These are phyloP conservation scores for Schizosaccharomyces versatilis DNA, from an alignment of 1,139 yeast genomes.

Conservation along the genomic window DNA sequence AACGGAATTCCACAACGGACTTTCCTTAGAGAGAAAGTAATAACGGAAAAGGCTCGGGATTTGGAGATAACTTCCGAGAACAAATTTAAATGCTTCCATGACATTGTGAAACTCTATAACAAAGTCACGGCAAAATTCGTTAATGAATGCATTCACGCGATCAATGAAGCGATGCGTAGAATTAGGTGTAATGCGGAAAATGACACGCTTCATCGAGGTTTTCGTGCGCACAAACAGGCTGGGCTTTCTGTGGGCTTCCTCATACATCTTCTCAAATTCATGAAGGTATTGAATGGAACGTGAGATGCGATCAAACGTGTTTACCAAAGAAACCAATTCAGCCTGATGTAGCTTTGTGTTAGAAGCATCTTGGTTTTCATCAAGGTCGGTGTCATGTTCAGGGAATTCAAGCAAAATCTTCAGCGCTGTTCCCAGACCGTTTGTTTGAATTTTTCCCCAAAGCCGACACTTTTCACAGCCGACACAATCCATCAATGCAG, in stretches of 20 bases:
- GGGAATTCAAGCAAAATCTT: constrained; percentile 56
- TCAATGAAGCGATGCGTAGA: not conserved
- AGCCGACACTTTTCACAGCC: constrained; percentile 93
- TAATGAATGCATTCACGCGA: not conserved
- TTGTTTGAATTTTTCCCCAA: constrained; percentile 95
- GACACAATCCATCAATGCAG: constrained; percentile 91
- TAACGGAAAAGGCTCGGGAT: not conserved
- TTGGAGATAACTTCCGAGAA: not conserved
- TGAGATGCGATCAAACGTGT: constrained; percentile 78
- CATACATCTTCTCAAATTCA: constrained; percentile 31
- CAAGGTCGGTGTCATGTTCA: constrained; percentile 16
- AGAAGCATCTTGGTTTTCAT: constrained; percentile 22
- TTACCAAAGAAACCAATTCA: constrained; percentile 72
- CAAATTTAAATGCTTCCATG: not conserved
- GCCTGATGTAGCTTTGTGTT: constrained; percentile 30
- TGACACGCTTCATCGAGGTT: not conserved
- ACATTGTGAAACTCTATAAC: not conserved
- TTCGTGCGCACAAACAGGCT: not conserved
- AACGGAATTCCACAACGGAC: not conserved
- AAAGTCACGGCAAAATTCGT: not conserved
- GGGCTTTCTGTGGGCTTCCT: not conserved
- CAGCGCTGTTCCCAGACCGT: constrained; percentile 91
- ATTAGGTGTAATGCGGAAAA: not conserved
- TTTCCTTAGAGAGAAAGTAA: not conserved
- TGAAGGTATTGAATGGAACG: constrained; percentile 59